Evolutionary conservation across 805 yeast species (phyloP).

Genomic region (Scheffersomyces ergatensis): DNA sequence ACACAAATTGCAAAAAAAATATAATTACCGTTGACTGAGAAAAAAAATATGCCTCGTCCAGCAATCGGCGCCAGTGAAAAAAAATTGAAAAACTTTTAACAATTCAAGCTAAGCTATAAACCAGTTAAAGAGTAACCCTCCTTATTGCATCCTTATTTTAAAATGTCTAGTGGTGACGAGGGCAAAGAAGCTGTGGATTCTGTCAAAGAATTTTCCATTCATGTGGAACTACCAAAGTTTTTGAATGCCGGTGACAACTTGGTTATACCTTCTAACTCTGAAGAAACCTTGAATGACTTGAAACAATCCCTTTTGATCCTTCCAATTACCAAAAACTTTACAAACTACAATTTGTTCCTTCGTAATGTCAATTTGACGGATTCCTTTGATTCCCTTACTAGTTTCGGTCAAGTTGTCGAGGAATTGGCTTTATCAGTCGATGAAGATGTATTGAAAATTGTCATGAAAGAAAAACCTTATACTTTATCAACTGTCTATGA

Average conservation of each 20-base stretch:
- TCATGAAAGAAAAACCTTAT: slow-evolving; percentile 55
- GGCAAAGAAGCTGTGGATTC: slow-evolving; percentile 1
- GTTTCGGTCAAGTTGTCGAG: slow-evolving; percentile 22
- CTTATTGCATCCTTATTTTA: too few species aligned
- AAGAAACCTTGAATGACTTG: slow-evolving; percentile 56
- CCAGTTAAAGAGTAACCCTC: too few species aligned
- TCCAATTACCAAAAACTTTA: slow-evolving; percentile 55
- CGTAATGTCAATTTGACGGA: slow-evolving; percentile 31
- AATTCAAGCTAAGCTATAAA: too few species aligned
- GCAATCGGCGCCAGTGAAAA: not conserved
- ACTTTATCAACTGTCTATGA: slow-evolving; percentile 57
- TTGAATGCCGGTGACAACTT: slow-evolving; percentile 9
- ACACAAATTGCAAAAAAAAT: not conserved
- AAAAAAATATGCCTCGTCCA: not conserved
- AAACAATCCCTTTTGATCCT: slow-evolving; percentile 56
- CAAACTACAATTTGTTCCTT: slow-evolving; percentile 52
- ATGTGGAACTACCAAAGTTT: slow-evolving; percentile 10
- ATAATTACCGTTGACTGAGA: slow-evolving; percentile 1
- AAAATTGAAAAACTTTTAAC: slow-evolving; percentile 7
- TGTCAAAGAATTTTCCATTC: slow-evolving; percentile 8
- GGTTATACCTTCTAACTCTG: slow-evolving; percentile 27
- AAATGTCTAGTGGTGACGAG: slow-evolving; percentile 8
- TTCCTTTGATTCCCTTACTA: slow-evolving; percentile 23
- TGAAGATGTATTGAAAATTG: slow-evolving; percentile 35
- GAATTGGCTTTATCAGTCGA: slow-evolving; percentile 14